Base-by-base conservation (phyloP, 306 rosid species). In the Ormosia semicastrata region DNA sequence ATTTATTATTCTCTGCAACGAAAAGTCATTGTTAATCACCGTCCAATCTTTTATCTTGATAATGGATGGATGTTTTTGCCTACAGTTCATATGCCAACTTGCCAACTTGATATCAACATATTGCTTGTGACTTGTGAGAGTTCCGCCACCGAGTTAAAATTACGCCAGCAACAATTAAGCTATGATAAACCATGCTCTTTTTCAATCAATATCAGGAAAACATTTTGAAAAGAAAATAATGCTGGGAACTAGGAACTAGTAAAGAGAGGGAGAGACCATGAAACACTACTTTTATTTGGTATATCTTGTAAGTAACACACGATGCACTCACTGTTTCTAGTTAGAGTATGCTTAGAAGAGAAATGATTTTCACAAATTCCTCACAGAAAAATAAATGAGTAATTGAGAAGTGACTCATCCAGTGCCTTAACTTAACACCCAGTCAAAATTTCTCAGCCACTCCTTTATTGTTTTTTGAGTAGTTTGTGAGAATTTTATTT, bases 1-100 rank as follows among this genome's bases (percentile, higher is more conserved):
- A 71, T 77, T 75, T 49, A 73, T 72, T 6, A 59, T 78, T 79
- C 32, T 43, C 77, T 70, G 78, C 56, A 64, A 75, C 41, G 1
- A 62, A 73, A 50, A 72, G 32, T 13, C 15, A 47, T 8, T 39
- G 47, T 57, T 49, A 7, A 49, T 65, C 32, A 5, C 52, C 56
- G 56, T 56, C 46, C 70, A 60, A n/a, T 39, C 12, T 50, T 29
- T 18, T 24, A 50, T 75, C 71, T 75, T 62, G 70, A 67, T 56
- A 46, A 30, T 40, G 14, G 41, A 53, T 47, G 54, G 24, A 24
- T n/a, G 24, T 0, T 41, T 56, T 47, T 15, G 47, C 43, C 32
- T 65, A 53, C 75, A 7, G 7, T 60, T 77, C 52, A 29, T 47
- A 11, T 15, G 36, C 68, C 54, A 75, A 77, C 33, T 24, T 53